Evolutionary conservation across 2,329 filamentous ascomycete species (phyloP).

Genomic region (Diplocarpon mali): DNA sequence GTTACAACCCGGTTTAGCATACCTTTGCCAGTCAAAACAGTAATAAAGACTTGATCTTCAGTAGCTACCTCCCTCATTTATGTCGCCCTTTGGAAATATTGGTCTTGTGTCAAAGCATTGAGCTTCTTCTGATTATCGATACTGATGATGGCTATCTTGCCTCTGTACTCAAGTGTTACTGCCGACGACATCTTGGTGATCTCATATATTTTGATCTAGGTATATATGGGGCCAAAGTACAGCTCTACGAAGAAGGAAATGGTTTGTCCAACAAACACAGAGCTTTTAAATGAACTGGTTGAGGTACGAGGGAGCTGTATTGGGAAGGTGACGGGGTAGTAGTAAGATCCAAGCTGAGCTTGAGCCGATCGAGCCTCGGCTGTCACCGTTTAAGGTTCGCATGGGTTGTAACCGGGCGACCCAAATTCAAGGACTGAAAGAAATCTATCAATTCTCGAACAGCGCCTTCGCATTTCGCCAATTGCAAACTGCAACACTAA

Average conservation of each 20-base stretch:
- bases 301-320: background rate
- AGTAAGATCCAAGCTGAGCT: background rate
- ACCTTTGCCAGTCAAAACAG: conserved; percentile 72
- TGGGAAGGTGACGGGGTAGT: conserved; percentile 10
- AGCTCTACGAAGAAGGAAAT: background rate
- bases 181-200: conserved; percentile 19
- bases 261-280: too few species aligned
- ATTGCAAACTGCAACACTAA: background rate
- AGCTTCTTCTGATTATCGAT: conserved; percentile 80
- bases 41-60: conserved; percentile 73
- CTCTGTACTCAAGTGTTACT: conserved; percentile 45
- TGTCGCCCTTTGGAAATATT: conserved; percentile 69
- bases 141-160: conserved; percentile 71
- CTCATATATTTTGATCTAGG: background rate
- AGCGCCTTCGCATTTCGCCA: background rate
- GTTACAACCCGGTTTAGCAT: conserved; percentile 31
- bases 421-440: background rate
- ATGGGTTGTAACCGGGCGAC: background rate
- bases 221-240: background rate
- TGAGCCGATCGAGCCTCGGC: conserved; percentile 10
- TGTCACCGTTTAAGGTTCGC: background rate
- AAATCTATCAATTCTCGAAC: conserved; percentile 5
- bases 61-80: conserved; percentile 67
- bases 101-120: conserved; percentile 61
- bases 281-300: too few species aligned